A percentile compares a stretch with the other conserved stretches of the same genome.
Evolutionary conservation across 2,329 filamentous ascomycete species (phyloP).

Genomic region (Fusarium tricinctum): DNA sequence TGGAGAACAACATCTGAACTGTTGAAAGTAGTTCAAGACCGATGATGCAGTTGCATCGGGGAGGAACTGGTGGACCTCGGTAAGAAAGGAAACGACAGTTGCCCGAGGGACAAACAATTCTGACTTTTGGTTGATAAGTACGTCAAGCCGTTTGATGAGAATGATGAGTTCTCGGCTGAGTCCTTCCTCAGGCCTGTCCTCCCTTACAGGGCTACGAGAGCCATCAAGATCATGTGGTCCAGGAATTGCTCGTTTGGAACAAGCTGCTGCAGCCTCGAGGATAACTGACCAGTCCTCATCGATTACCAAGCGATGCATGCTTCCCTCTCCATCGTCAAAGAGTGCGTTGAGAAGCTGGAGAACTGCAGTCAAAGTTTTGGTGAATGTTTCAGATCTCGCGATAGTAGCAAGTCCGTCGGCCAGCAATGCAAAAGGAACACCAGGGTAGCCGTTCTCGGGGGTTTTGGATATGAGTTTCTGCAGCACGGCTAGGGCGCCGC

Average conservation of each 20-base stretch:
- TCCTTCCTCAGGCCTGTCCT: slow-evolving; percentile 54
- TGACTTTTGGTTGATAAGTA: slow-evolving; percentile 59
- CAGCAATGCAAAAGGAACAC: slow-evolving; percentile 70
- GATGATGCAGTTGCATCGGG: slow-evolving; percentile 74
- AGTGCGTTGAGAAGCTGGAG: slow-evolving; percentile 68
- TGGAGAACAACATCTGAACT: slow-evolving; percentile 79
- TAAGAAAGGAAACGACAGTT: slow-evolving; percentile 76
- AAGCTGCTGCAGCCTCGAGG: slow-evolving; percentile 71
- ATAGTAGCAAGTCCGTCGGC: slow-evolving; percentile 70
- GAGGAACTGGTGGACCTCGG: slow-evolving; percentile 71
- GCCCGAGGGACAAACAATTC: slow-evolving; percentile 73
- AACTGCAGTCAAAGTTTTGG: slow-evolving; percentile 62
- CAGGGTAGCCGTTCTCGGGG: slow-evolving; percentile 70
- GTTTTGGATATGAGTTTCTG: slow-evolving; percentile 73
- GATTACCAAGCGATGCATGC: slow-evolving; percentile 68
- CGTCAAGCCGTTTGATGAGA: slow-evolving; percentile 66
- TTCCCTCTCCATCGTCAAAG: slow-evolving; percentile 66
- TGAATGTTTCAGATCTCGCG: slow-evolving; percentile 60
- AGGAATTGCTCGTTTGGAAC: slow-evolving; percentile 56
- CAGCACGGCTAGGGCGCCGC: slow-evolving; percentile 73
- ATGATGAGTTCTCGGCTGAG: slow-evolving; percentile 60
- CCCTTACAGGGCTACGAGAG: slow-evolving; percentile 43
- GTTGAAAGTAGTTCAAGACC: slow-evolving; percentile 76
- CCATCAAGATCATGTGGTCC: slow-evolving; percentile 48
- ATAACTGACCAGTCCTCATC: slow-evolving; percentile 77